Conservation (phyloP, 2,329 filamentous ascomycete species). For the Calonectria pseudoreteaudii region DNA sequence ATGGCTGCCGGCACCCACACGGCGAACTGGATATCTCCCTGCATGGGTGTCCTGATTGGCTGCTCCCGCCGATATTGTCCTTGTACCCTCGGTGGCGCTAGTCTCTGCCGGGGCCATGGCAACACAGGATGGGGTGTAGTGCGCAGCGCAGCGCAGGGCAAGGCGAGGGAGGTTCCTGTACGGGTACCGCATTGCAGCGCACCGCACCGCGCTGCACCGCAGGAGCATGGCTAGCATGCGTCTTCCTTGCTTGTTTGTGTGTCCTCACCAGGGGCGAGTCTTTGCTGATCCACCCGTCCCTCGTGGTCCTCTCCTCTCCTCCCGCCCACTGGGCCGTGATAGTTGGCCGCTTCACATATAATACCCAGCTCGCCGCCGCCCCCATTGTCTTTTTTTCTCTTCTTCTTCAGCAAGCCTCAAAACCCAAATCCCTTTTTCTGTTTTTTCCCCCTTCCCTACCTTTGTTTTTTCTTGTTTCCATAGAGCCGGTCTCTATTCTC, state of each 20-base stretch:
- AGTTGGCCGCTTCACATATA: constrained; percentile 39
- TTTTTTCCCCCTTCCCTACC: constrained; percentile 51
- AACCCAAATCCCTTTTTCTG: constrained; percentile 65
- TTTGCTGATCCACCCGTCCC: neutral
- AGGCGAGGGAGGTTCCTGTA: constrained; percentile 20
- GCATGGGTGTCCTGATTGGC: constrained; percentile 34
- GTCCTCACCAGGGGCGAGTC: neutral
- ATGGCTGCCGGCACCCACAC: constrained; percentile 30
- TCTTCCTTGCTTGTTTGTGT: neutral
- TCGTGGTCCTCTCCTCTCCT: neutral
- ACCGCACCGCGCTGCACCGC: constrained; percentile 9
- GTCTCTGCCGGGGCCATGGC: constrained; percentile 12
- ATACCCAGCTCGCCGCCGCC: constrained; percentile 49
- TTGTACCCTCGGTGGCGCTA: neutral
- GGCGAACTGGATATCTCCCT: constrained; percentile 37
- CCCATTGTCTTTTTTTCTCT: constrained; percentile 53
- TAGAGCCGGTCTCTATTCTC: constrained; percentile 68
- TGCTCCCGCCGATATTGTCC: neutral
- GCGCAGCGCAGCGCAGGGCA: constrained; percentile 3
- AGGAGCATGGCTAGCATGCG: neutral
- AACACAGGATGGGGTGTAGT: constrained; percentile 1
- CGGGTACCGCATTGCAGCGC: constrained; percentile 17
- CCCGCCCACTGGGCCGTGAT: constrained; percentile 22
- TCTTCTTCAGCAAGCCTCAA: constrained; percentile 75
- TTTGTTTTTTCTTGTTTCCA: constrained; percentile 52